phyloP scores from a whole-genome alignment of 2,329 filamentous ascomycete genomes.

The Penicillium paneum region DNA sequence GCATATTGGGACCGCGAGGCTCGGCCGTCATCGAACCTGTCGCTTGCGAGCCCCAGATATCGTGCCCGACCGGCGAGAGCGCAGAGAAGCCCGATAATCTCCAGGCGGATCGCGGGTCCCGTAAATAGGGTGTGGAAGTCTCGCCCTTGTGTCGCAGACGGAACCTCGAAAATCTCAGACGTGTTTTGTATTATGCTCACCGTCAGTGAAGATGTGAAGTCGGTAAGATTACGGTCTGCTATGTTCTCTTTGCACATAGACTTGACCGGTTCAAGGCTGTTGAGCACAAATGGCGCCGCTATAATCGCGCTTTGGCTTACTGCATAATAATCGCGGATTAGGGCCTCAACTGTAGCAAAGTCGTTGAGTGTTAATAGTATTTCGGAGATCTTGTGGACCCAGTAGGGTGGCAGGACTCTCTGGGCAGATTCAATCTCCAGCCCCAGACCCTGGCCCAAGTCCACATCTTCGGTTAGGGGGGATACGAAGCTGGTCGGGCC shows the following conservation, averaged over 20 bases:
- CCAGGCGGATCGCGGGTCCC: conserved; percentile 37
- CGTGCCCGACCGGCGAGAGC: conserved; percentile 36
- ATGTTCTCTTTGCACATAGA: conserved; percentile 13
- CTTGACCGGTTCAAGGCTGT: conserved; percentile 27
- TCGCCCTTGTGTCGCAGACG: conserved; percentile 24
- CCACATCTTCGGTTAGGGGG: conserved; percentile 23
- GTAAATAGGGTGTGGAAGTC: conserved; percentile 41
- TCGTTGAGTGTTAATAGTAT: conserved; percentile 16
- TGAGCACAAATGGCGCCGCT: conserved; percentile 34
- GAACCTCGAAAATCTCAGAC: conserved; percentile 19
- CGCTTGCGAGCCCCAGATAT: conserved; percentile 21
- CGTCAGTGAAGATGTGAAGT: conserved; percentile 7
- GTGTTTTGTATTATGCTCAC: conserved; percentile 30
- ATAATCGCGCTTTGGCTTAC: conserved; percentile 35
- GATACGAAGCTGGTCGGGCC: conserved; percentile 36
- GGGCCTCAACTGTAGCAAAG: conserved; percentile 14
- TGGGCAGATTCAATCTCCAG: conserved; percentile 9
- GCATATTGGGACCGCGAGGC: conserved; percentile 19
- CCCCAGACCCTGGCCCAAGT: conserved; percentile 14
- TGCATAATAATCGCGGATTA: conserved; percentile 23
- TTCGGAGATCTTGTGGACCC: conserved; percentile 20
- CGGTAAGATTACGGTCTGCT: conserved; percentile 9
- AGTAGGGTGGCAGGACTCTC: conserved; percentile 21
- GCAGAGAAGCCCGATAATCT: conserved; percentile 39
- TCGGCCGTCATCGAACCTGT: conserved; percentile 8